These are phyloP conservation scores for Ormosia emarginata DNA, from an alignment of 306 rosid species.

Conservation along the genomic window DNA sequence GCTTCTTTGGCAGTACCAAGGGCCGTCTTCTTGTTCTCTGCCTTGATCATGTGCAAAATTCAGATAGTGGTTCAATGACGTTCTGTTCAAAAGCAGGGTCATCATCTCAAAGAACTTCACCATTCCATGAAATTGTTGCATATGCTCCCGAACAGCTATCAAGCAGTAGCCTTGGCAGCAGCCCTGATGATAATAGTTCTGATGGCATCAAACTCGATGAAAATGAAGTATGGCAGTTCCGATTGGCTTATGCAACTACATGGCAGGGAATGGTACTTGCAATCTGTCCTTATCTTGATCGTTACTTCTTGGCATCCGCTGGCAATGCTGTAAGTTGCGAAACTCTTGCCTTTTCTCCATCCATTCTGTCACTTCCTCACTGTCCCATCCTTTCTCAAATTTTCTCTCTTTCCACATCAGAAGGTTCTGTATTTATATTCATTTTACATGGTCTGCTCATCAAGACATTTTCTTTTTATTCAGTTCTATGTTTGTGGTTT, in stretches of 20 bases:
- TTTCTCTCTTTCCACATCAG: slow-evolving; percentile 7
- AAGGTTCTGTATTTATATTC: slow-evolving; percentile 7
- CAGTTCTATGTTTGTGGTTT: slow-evolving; percentile 93
- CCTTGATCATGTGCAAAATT: slow-evolving; percentile 83
- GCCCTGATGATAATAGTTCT: slow-evolving; percentile 80
- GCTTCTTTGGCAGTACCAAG: slow-evolving; percentile 59
- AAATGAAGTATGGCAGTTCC: slow-evolving; percentile 89
- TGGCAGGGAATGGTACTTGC: slow-evolving; percentile 85
- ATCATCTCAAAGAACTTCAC: slow-evolving; percentile 72
- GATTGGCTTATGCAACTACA: slow-evolving; percentile 48
- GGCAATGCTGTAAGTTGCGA: slow-evolving; percentile 72
- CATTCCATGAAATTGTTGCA: slow-evolving; percentile 71
- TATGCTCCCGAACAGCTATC: slow-evolving; percentile 78
- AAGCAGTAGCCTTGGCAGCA: slow-evolving; percentile 82
- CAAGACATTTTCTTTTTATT: slow-evolving; percentile 28
- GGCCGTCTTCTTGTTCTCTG: slow-evolving; percentile 90
- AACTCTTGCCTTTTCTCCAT: background rate
- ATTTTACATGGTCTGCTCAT: slow-evolving; percentile 20
- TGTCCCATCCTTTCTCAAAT: background rate
- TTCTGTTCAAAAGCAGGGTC: slow-evolving; percentile 73
- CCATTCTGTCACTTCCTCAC: background rate
- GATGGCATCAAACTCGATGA: slow-evolving; percentile 89
- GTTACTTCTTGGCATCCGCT: slow-evolving; percentile 89
- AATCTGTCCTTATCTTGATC: slow-evolving; percentile 87
- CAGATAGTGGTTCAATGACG: slow-evolving; percentile 90